Percentiles rank a stretch among this genome's conserved stretches.
Conservation (phyloP, 495 filamentous ascomycete genomes). For the Acidiella bohemica region DNA sequence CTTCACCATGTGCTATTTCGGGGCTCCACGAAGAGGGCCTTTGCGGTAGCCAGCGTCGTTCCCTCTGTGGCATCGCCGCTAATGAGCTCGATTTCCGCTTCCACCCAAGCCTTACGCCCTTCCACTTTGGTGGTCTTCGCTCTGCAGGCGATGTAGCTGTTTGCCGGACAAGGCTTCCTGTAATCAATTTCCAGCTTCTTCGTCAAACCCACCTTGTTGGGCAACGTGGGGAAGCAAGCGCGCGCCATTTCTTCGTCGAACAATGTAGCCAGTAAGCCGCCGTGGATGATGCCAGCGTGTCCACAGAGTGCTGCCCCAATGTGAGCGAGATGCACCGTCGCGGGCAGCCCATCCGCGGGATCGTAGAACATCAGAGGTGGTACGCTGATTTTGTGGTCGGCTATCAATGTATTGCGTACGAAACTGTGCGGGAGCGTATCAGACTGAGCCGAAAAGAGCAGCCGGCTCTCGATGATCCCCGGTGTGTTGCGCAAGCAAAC, state of each 20-base stretch:
- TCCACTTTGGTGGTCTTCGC: slow-evolving; percentile 83
- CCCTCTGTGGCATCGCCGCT: slow-evolving; percentile 9
- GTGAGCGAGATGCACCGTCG: slow-evolving; percentile 60
- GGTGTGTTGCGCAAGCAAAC: slow-evolving; percentile 50
- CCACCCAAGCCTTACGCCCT: slow-evolving; percentile 92
- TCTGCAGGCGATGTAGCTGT: slow-evolving; percentile 59
- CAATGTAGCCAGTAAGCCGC: slow-evolving; percentile 79
- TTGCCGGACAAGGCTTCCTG: slow-evolving; percentile 60
- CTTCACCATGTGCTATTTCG: too few species aligned
- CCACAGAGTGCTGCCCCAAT: slow-evolving; percentile 75
- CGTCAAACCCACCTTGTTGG: slow-evolving; percentile 79
- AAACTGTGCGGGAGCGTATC: slow-evolving; percentile 55
- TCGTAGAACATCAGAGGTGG: slow-evolving; percentile 70
- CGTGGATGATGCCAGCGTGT: slow-evolving; percentile 84
- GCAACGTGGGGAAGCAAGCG: slow-evolving; percentile 82
- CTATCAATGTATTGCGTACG: slow-evolving; percentile 66
- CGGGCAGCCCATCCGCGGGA: slow-evolving; percentile 45
- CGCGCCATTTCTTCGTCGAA: slow-evolving; percentile 83
- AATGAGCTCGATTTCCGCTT: slow-evolving; percentile 77
- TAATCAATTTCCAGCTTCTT: slow-evolving; percentile 88
- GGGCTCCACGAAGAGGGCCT: slow-evolving; percentile 81
- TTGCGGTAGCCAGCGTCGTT: slow-evolving; percentile 57
- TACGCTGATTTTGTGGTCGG: slow-evolving; percentile 62
- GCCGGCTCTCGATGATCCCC: slow-evolving; percentile 61
- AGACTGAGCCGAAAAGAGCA: slow-evolving; percentile 70